These are phyloP conservation scores for Amanita muscaria DNA, from an alignment of 768 basidiomycete genomes.

Conservation along the genomic window DNA sequence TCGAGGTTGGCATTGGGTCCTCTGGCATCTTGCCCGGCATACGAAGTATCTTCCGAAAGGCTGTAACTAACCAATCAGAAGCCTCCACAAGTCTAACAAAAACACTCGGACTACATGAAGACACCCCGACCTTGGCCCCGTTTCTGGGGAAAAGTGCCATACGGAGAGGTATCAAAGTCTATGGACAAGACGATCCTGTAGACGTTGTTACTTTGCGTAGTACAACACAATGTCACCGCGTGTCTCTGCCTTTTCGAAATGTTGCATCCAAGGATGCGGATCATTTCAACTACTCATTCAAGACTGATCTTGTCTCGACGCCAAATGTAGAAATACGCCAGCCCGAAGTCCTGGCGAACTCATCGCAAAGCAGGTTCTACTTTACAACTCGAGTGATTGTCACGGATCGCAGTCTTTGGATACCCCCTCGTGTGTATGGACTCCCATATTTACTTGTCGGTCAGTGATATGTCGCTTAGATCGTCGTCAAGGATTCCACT, in stretches of 20 bases:
- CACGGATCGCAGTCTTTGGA: slow-evolving; percentile 39
- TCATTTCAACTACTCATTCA: background rate
- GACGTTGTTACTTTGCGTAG: slow-evolving; percentile 23
- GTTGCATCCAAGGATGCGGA: background rate
- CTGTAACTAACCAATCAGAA: slow-evolving; percentile 20
- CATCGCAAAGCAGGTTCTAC: slow-evolving; percentile 36
- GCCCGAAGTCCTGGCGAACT: background rate
- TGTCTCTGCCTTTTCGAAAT: slow-evolving; percentile 29
- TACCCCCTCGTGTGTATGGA: slow-evolving; percentile 29
- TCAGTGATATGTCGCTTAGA: background rate
- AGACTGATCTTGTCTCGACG: background rate
- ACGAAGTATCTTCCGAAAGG: slow-evolving; percentile 40
- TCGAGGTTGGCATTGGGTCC: slow-evolving; percentile 35
- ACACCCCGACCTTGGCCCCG: slow-evolving; percentile 40
- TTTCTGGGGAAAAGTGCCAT: slow-evolving; percentile 37
- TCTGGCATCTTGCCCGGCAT: slow-evolving; percentile 37
- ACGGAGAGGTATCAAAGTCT: slow-evolving; percentile 34
- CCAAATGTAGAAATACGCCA: slow-evolving; percentile 8
- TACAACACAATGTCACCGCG: slow-evolving; percentile 23
- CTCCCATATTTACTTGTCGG: background rate
- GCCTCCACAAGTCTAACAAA: slow-evolving; percentile 21
- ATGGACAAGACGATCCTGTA: slow-evolving; percentile 28
- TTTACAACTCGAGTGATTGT: slow-evolving; percentile 38
- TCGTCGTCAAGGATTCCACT: slow-evolving; percentile 19
- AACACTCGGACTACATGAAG: slow-evolving; percentile 40